Conservation (phyloP, 139 green algal genomes). For the Chlorella sp. region DNA sequence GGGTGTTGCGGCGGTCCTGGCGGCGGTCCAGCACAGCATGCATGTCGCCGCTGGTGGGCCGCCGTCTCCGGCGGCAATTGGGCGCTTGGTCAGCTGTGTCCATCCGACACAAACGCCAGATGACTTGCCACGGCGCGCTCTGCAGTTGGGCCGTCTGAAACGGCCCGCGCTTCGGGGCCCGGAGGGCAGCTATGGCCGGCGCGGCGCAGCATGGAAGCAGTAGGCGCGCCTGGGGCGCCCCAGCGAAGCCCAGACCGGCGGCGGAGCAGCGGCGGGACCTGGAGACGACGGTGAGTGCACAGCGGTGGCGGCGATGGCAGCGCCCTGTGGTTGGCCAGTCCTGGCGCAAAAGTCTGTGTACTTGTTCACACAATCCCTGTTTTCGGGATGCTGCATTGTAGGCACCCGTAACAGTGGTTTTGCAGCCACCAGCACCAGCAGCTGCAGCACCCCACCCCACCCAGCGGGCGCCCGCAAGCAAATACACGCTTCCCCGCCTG, state of each 20-base stretch:
- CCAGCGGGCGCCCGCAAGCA: not conserved
- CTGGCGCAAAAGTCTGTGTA: not conserved
- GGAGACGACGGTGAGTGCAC: not conserved
- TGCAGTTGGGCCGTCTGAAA: no score
- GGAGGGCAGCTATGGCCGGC: not conserved
- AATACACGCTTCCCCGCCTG: not conserved
- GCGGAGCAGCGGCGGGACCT: not conserved
- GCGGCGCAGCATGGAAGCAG: not conserved
- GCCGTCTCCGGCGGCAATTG: no score
- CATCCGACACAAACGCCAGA: no score
- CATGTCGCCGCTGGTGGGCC: no score
- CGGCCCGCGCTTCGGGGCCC: no score
- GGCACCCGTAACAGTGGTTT: not conserved
- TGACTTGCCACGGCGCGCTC: not conserved
- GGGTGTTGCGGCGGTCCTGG: no score
- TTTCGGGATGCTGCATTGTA: not conserved
- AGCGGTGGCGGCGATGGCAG: not conserved
- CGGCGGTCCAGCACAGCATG: no score
- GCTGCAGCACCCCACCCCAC: no score
- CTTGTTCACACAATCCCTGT: not conserved
- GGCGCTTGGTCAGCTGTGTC: no score
- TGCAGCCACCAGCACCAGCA: no score
- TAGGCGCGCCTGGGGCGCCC: slow-evolving; percentile 14
- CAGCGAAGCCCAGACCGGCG: not conserved
- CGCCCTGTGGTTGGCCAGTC: no score